These are phyloP conservation scores for Coprinopsis strossmayeri DNA, from an alignment of 768 basidiomycete genomes.

Conservation along the genomic window DNA sequence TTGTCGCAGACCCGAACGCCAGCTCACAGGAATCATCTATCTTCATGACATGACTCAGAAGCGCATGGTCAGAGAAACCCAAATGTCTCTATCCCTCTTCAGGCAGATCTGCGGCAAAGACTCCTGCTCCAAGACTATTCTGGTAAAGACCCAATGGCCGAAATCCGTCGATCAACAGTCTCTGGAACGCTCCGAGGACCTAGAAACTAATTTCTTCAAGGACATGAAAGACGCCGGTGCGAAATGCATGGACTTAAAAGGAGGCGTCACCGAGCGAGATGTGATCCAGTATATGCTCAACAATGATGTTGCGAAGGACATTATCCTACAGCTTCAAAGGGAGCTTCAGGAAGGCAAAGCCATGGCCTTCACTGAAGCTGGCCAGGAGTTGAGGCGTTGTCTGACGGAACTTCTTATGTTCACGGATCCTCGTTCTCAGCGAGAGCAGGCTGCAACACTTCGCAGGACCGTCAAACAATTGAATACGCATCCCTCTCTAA, in stretches of 20 bases:
- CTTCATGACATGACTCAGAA: slow-evolving; percentile 7
- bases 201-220: slow-evolving; percentile 1
- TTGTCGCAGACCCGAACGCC: not conserved
- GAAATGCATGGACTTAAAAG: not conserved
- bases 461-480: not conserved
- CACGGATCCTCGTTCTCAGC: not conserved
- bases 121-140: not conserved
- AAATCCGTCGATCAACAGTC: not conserved
- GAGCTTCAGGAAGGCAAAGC: not conserved
- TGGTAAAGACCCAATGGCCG: slow-evolving; percentile 9
- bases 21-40: slow-evolving; percentile 5
- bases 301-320: not conserved
- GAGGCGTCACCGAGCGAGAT: not conserved
- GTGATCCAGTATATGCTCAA: not conserved
- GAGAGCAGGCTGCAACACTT: not conserved
- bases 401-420: not conserved
- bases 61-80: slow-evolving; percentile 1
- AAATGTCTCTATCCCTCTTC: slow-evolving; percentile 4
- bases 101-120: slow-evolving; percentile 1
- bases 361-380: not conserved
- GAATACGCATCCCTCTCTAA: not conserved
- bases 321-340: not conserved
- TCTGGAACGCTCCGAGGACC: not conserved
- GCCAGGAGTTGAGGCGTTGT: not conserved
- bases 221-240: slow-evolving; percentile 2